A percentile compares a stretch with the other conserved stretches of the same genome.
Evolutionary conservation across 306 rosid genomes (phyloP).

Genomic region (Cucurbita pepo): DNA sequence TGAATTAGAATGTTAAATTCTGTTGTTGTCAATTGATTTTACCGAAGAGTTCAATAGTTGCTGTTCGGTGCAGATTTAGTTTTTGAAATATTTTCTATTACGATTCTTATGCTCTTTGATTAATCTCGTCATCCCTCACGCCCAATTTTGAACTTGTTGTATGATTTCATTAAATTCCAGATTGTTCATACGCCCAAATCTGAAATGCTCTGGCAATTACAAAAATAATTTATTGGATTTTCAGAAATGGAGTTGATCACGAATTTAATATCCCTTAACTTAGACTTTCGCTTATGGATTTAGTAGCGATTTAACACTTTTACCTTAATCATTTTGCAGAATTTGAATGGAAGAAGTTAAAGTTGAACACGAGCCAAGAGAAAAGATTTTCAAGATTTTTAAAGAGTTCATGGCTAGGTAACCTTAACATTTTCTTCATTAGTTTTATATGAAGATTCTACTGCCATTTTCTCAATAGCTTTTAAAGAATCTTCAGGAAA

Average conservation of each 20-base stretch:
- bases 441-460: too few species aligned
- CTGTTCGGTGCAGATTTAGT: neutral
- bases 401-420: slow-evolving; percentile 63
- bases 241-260: neutral
- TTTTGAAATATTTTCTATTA: too few species aligned
- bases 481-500: neutral
- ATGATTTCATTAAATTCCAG: neutral
- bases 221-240: neutral
- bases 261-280: neutral
- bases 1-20: too few species aligned
- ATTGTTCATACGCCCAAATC: neutral
- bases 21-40: neutral
- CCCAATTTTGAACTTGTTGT: too few species aligned
- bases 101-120: too few species aligned
- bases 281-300: neutral
- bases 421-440: neutral
- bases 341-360: neutral
- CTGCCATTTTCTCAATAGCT: neutral
- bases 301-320: neutral
- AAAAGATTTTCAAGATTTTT: slow-evolving; percentile 22
- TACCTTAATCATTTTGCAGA: neutral
- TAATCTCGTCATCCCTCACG: too few species aligned
- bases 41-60: neutral
- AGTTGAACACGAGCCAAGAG: slow-evolving; percentile 15
- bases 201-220: neutral